Evolutionary conservation across 164 flowering plant species (phyloP).

Genomic region (Chimonanthus salicifolius): DNA sequence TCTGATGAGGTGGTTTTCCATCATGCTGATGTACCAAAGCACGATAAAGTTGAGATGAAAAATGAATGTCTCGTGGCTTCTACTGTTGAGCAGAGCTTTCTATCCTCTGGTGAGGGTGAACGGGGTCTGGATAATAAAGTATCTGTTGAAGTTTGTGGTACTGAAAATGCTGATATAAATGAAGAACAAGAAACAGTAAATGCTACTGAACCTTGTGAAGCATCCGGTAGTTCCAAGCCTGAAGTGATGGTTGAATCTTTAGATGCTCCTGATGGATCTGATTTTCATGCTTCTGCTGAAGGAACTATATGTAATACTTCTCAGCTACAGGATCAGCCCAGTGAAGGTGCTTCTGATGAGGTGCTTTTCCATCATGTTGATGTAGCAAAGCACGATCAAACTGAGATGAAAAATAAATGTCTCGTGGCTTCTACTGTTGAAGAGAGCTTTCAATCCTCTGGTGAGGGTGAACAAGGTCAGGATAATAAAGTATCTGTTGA

Average conservation of each 20-base stretch:
- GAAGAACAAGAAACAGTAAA: not conserved
- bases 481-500: too few relatives aligned
- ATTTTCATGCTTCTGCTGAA: conserved; percentile 9
- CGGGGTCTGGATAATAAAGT: not conserved
- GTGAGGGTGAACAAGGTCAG: not conserved
- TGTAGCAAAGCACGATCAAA: not conserved
- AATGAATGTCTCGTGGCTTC: not conserved
- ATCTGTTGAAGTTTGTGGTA: not conserved
- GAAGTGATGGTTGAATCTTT: not conserved
- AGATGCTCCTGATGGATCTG: not conserved
- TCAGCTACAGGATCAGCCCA: not conserved
- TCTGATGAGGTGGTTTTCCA: not conserved
- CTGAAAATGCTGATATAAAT: not conserved
- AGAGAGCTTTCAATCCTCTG: too few relatives aligned
- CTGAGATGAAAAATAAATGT: not conserved
- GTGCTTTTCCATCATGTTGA: not conserved
- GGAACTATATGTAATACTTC: not conserved
- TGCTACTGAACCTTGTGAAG: not conserved
- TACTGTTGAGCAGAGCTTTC: not conserved
- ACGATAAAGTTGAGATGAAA: not conserved
- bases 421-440: not conserved
- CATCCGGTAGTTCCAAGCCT: not conserved
- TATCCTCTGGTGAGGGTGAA: not conserved
- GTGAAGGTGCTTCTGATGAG: not conserved
- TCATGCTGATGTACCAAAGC: not conserved